These are phyloP conservation scores for Lagenidium sp. DNA, from an alignment of 352 stramenopile species.

Conservation along the genomic window DNA sequence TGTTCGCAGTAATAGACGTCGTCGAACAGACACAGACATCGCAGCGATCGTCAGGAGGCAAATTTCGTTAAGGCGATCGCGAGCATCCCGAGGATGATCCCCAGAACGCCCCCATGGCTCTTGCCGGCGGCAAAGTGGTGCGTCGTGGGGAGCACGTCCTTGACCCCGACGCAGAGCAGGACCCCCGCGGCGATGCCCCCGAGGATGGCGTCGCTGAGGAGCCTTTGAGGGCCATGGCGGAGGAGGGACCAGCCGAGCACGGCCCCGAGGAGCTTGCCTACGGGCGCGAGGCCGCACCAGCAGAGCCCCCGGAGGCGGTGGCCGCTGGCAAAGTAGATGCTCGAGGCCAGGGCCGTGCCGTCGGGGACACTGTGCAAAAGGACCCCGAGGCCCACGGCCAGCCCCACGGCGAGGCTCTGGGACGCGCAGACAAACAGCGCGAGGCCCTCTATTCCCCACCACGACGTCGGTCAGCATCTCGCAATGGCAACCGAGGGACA, in stretches of 20 bases:
- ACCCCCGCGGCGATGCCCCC: slow-evolving; percentile 9
- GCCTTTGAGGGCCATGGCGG: slow-evolving; percentile 1
- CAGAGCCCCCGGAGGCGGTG: slow-evolving; percentile 9
- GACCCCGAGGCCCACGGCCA: slow-evolving; percentile 8
- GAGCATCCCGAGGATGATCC: slow-evolving; percentile 6
- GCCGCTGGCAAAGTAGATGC: slow-evolving; percentile 19
- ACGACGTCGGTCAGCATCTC: neutral
- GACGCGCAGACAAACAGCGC: slow-evolving; percentile 13
- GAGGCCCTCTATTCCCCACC: slow-evolving; percentile 7
- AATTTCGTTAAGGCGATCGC: no score
- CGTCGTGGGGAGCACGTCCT: slow-evolving; percentile 18
- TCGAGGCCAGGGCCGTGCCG: slow-evolving; percentile 16
- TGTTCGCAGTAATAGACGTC: no score
- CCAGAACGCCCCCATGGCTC: slow-evolving; percentile 9
- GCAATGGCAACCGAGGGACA: no score
- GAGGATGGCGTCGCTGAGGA: slow-evolving; percentile 8
- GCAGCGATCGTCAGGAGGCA: no score
- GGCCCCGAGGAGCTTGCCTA: slow-evolving; percentile 13
- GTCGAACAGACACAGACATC: no score
- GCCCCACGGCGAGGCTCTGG: slow-evolving; percentile 7
- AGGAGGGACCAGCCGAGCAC: slow-evolving; percentile 12
- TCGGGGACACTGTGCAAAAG: slow-evolving; percentile 18
- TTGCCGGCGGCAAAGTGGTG: slow-evolving; percentile 14
- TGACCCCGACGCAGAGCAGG: slow-evolving; percentile 13
- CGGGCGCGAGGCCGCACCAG: slow-evolving; percentile 13